Evolutionary conservation across 1,284 basidiomycete genomes (phyloP).

Genomic region (Coniferiporia sulphurascens): DNA sequence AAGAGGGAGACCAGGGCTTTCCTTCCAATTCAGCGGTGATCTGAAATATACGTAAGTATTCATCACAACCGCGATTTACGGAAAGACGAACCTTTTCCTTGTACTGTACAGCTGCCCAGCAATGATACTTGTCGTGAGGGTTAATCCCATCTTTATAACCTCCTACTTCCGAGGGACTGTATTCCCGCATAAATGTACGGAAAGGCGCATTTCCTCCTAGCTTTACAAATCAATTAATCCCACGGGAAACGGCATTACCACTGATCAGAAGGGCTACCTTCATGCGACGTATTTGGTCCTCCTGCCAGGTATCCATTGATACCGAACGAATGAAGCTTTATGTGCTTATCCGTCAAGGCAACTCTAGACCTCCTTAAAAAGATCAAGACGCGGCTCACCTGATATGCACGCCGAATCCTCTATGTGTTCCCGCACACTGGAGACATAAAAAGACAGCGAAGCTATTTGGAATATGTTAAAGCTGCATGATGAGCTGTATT

Average conservation of each 20-base stretch:
- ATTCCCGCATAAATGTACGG: slow-evolving; percentile 71
- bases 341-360: background rate
- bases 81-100: slow-evolving; percentile 68
- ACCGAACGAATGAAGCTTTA: slow-evolving; percentile 86
- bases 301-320: slow-evolving; percentile 95
- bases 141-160: slow-evolving; percentile 70
- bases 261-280: slow-evolving; percentile 46
- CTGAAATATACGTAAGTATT: slow-evolving; percentile 34
- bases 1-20: slow-evolving; percentile 65
- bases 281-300: slow-evolving; percentile 88
- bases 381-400: slow-evolving; percentile 40
- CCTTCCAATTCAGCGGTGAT: slow-evolving; percentile 66
- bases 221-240: slow-evolving; percentile 33
- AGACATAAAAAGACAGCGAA: slow-evolving; percentile 89
- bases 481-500: background rate
- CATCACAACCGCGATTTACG: slow-evolving; percentile 14
- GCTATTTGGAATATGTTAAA: slow-evolving; percentile 34
- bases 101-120: slow-evolving; percentile 89
- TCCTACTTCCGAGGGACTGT: slow-evolving; percentile 63
- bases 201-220: slow-evolving; percentile 84
- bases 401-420: slow-evolving; percentile 85
- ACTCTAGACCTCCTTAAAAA: background rate
- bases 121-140: slow-evolving; percentile 81
- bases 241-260: slow-evolving; percentile 18
- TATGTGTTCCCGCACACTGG: slow-evolving; percentile 85